Evolutionary conservation across 306 rosid genomes (phyloP).

Genomic region (Lathyrus oleraceus): DNA sequence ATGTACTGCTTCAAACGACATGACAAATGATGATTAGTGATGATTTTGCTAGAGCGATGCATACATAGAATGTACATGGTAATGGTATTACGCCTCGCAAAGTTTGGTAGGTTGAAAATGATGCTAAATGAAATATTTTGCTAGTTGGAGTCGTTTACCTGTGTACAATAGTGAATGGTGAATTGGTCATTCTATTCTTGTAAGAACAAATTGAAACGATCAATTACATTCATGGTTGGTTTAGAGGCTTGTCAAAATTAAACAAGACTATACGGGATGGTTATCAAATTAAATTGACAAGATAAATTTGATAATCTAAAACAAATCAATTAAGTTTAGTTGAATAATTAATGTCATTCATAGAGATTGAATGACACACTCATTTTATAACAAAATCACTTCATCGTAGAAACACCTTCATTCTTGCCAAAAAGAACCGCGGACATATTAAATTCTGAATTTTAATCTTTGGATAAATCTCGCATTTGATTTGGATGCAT

Average conservation of each 20-base stretch:
- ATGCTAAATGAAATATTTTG: conserved; percentile 32
- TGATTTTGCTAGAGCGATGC: conserved; percentile 35
- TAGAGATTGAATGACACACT: no score
- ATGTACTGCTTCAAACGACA: conserved; percentile 36
- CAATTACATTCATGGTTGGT: conserved; percentile 24
- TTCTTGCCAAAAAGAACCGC: no score
- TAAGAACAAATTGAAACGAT: conserved; percentile 29
- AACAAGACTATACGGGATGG: neutral
- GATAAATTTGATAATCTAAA: neutral
- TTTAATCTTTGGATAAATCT: no score
- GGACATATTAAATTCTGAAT: no score
- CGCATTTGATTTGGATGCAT: no score
- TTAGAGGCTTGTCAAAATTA: conserved; percentile 11
- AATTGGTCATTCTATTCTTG: conserved; percentile 27
- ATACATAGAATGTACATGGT: conserved; percentile 43
- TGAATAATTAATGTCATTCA: no score
- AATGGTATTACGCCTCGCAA: conserved; percentile 35
- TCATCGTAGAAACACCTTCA: no score
- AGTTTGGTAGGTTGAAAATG: conserved; percentile 37
- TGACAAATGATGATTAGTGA: conserved; percentile 23
- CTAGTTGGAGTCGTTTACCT: conserved; percentile 26
- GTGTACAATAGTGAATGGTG: conserved; percentile 29
- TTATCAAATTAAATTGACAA: neutral
- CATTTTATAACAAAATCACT: no score
- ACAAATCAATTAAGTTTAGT: neutral